Evolutionary conservation across 495 filamentous ascomycete genomes (phyloP).

Genomic region (Lophium mytilinum): DNA sequence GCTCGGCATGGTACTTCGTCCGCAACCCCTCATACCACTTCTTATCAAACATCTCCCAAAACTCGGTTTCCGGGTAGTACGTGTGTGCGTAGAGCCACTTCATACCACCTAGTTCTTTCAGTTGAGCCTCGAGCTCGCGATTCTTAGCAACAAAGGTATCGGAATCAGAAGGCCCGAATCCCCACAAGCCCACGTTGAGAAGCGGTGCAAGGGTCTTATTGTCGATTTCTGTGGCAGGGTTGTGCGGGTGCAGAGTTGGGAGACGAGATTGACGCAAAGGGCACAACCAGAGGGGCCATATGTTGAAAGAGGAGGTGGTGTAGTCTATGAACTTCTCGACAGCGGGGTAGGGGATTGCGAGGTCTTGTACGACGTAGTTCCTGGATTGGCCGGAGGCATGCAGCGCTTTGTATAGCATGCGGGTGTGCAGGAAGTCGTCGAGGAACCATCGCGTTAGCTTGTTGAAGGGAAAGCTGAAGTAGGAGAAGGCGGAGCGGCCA

Average conservation of each 20-base stretch:
- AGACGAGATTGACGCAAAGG: conserved; percentile 39
- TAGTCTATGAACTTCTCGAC: conserved; percentile 45
- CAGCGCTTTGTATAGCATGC: conserved; percentile 53
- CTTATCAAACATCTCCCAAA: conserved; percentile 36
- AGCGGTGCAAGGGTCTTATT: conserved; percentile 27
- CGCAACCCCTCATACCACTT: too few relatives aligned
- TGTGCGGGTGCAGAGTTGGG: conserved; percentile 27
- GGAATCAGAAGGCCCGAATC: conserved; percentile 31
- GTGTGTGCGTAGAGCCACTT: conserved; percentile 55
- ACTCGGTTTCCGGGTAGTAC: conserved; percentile 47
- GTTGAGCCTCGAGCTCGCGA: conserved; percentile 54
- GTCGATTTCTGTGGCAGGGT: background rate
- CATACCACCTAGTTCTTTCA: conserved; percentile 60
- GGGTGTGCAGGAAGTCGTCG: conserved; percentile 56
- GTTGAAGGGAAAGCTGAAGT: conserved; percentile 50
- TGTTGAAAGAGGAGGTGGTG: conserved; percentile 35
- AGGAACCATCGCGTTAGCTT: conserved; percentile 46
- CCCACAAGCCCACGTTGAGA: conserved; percentile 55
- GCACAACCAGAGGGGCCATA: conserved; percentile 55
- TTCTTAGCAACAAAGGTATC: conserved; percentile 50
- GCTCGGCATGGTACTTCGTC: too few relatives aligned
- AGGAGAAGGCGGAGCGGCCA: conserved; percentile 45
- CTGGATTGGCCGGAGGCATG: conserved; percentile 43
- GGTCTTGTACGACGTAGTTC: conserved; percentile 48
- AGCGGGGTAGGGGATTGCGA: conserved; percentile 44